Percentiles rank a stretch among this genome's conserved stretches.
Conservation (phyloP, 2,329 filamentous ascomycete genomes). For the Trichophaea hybrida region DNA sequence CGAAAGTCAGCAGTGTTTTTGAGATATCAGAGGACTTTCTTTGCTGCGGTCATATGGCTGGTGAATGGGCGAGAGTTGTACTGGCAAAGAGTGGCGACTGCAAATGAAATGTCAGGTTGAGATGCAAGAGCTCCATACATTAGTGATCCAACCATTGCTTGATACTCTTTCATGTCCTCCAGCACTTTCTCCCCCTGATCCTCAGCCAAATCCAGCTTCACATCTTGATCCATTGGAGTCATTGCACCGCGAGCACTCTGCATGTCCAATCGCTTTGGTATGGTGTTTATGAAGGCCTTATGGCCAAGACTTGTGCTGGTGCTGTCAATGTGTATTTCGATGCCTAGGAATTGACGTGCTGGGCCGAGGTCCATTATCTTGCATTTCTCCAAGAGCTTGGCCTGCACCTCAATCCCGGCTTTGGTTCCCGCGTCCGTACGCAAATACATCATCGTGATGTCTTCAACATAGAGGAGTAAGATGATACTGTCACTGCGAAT, state of each 20-base stretch:
- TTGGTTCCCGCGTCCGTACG: too few relatives aligned
- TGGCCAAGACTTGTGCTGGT: slow-evolving; percentile 20
- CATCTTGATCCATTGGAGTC: slow-evolving; percentile 15
- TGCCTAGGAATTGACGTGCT: slow-evolving; percentile 25
- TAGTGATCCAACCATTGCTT: slow-evolving; percentile 4
- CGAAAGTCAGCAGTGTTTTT: slow-evolving; percentile 1
- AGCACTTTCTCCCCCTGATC: background rate
- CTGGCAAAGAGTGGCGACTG: background rate
- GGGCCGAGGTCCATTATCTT: slow-evolving; percentile 27
- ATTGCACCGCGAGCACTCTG: slow-evolving; percentile 1
- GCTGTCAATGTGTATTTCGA: slow-evolving; percentile 22
- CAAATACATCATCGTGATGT: background rate
- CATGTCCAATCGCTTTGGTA: slow-evolving; percentile 19
- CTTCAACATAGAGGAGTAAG: slow-evolving; percentile 1
- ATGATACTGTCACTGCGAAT: background rate
- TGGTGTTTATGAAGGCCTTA: slow-evolving; percentile 24
- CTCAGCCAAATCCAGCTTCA: too few relatives aligned
- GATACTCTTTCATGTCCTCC: background rate
- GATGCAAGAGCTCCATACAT: slow-evolving; percentile 2
- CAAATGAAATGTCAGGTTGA: slow-evolving; percentile 6
- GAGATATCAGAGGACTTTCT: slow-evolving; percentile 7
- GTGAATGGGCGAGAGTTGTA: background rate
- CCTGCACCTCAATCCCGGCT: background rate
- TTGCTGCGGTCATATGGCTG: slow-evolving; percentile 5
- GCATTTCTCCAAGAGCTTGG: slow-evolving; percentile 12